Percentiles rank a stretch among this genome's conserved stretches.
Conservation (phyloP, 1,284 basidiomycete species). For the Boletus albobrunnescens region DNA sequence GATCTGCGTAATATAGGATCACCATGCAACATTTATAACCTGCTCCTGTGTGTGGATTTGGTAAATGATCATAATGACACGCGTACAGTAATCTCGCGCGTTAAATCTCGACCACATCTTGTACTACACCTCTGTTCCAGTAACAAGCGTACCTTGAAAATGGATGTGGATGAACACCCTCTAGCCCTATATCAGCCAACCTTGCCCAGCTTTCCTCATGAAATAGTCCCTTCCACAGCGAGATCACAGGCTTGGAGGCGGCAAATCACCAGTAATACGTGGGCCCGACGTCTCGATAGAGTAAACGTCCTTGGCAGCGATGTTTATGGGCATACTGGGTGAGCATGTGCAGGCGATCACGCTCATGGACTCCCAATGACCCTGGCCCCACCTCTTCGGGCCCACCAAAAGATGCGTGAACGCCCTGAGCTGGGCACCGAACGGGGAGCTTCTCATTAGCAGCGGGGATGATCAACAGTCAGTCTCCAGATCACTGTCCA, state of each 20-base stretch:
- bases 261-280: conserved; percentile 22
- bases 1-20: neutral
- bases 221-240: conserved; percentile 22
- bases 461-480: conserved; percentile 84
- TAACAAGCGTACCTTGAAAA: conserved; percentile 4
- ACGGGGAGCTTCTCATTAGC: conserved; percentile 70
- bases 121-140: neutral
- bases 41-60: too few species aligned
- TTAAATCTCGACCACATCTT: neutral
- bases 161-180: conserved; percentile 12
- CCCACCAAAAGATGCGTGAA: conserved; percentile 67
- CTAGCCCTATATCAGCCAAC: conserved; percentile 6
- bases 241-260: conserved; percentile 25
- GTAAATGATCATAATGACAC: too few species aligned
- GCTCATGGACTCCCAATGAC: neutral
- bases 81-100: neutral
- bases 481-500: conserved; percentile 34
- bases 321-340: conserved; percentile 62
- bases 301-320: conserved; percentile 64
- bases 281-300: conserved; percentile 40
- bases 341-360: conserved; percentile 18
- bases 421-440: conserved; percentile 77
- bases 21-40: too few species aligned
- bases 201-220: conserved; percentile 2
- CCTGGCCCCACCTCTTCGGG: neutral